phyloP scores from a whole-genome alignment of 2,329 filamentous ascomycete genomes.

The Ophiostoma triangulosporum region DNA sequence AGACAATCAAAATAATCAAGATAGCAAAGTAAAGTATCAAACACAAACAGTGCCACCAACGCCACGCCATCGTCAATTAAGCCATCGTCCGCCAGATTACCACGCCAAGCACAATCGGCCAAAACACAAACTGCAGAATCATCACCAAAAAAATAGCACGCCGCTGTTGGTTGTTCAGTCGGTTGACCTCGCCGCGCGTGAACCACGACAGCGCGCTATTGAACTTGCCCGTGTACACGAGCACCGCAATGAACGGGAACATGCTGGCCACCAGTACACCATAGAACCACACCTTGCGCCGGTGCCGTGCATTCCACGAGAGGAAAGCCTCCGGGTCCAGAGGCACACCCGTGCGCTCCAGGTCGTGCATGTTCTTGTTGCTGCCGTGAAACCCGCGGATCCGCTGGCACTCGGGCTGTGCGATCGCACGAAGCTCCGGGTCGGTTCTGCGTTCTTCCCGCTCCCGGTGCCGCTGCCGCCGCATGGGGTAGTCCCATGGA shows the following conservation, averaged over 20 bases:
- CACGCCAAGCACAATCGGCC: conserved; percentile 14
- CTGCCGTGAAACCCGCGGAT: neutral
- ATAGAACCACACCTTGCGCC: conserved; percentile 26
- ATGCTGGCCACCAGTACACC: conserved; percentile 24
- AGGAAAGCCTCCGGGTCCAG: conserved; percentile 17
- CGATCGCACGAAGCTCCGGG: conserved; percentile 12
- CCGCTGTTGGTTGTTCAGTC: conserved; percentile 25
- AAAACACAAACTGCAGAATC: conserved; percentile 16
- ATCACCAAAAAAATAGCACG: conserved; percentile 23
- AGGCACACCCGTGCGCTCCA: conserved; percentile 11
- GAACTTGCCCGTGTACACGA: conserved; percentile 31
- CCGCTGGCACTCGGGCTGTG: neutral
- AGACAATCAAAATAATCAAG: neutral
- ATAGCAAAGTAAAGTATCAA: neutral
- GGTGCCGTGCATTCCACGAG: conserved; percentile 18
- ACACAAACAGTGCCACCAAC: neutral
- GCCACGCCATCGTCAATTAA: neutral
- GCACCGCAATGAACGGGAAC: conserved; percentile 34
- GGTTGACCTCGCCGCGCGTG: conserved; percentile 30
- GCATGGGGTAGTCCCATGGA: conserved; percentile 16
- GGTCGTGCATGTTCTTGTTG: neutral
- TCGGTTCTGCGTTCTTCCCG: conserved; percentile 6
- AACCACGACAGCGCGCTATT: conserved; percentile 34
- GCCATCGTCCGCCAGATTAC: conserved; percentile 11
- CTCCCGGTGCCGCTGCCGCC: conserved; percentile 6